These are phyloP conservation scores for Wallemia ichthyophaga DNA, from an alignment of 1,284 basidiomycete genomes.

Conservation along the genomic window DNA sequence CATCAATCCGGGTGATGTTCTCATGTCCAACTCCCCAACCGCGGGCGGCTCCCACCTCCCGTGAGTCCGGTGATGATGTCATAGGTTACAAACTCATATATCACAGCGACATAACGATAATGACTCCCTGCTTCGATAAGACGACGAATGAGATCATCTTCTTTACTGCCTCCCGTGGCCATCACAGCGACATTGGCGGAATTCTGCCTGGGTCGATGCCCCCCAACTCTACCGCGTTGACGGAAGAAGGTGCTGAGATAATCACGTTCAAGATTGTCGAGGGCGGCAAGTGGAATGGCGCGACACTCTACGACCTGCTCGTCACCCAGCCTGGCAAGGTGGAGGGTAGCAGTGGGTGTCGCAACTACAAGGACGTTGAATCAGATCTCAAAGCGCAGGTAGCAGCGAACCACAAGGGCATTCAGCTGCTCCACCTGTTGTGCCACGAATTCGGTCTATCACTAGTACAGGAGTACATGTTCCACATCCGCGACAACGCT, in stretches of 20 bases:
- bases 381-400: constrained; percentile 87
- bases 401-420: constrained; percentile 80
- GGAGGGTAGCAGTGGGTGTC: constrained; percentile 48
- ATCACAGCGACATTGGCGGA: constrained; percentile 41
- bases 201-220: constrained; percentile 78
- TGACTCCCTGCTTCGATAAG: constrained; percentile 49
- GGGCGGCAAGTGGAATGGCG: constrained; percentile 44
- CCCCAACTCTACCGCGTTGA: constrained; percentile 59
- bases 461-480: constrained; percentile 78
- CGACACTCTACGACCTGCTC: constrained; percentile 45
- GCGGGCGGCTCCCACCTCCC: constrained; percentile 34
- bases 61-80: constrained; percentile 17
- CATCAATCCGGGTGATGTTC: constrained; percentile 55
- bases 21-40: constrained; percentile 66
- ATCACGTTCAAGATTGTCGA: constrained; percentile 76
- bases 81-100: constrained; percentile 18
- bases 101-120: constrained; percentile 60
- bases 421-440: constrained; percentile 48
- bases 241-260: constrained; percentile 79
- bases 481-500: constrained; percentile 63
- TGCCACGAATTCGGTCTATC: constrained; percentile 59
- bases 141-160: constrained; percentile 40
- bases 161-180: constrained; percentile 48
- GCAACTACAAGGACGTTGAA: constrained; percentile 63
- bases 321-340: constrained; percentile 60